phyloP scores from a whole-genome alignment of 495 filamentous ascomycete species.

The Penicillium salamii region DNA sequence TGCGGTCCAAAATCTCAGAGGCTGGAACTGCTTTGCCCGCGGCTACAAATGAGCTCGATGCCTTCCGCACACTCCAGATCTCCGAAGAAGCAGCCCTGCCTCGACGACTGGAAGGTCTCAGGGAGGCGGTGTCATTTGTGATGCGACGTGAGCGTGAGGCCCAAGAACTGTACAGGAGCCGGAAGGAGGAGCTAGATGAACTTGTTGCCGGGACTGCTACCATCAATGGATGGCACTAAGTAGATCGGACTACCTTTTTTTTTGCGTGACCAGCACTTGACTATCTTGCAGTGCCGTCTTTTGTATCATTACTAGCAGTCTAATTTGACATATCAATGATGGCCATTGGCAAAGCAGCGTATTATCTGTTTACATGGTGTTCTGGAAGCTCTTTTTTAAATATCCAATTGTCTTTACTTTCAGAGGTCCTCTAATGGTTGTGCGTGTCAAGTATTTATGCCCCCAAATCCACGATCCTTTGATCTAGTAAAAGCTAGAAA shows the following conservation, averaged over 20 bases:
- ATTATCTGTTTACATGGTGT: no score
- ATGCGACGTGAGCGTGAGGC: slow-evolving; percentile 82
- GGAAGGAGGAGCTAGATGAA: slow-evolving; percentile 74
- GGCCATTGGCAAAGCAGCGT: no score
- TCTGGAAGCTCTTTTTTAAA: no score
- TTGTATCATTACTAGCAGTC: slow-evolving; percentile 26
- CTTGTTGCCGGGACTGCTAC: slow-evolving; percentile 42
- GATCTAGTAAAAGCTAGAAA: no score
- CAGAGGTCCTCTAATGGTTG: no score
- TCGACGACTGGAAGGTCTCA: slow-evolving; percentile 68
- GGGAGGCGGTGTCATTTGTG: slow-evolving; percentile 80
- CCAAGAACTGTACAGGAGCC: slow-evolving; percentile 76
- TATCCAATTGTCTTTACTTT: no score
- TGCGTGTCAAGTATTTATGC: no score
- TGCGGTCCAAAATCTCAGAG: slow-evolving; percentile 78
- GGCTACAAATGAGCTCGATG: slow-evolving; percentile 66
- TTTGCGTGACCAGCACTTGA: slow-evolving; percentile 15
- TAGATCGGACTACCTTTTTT: no score
- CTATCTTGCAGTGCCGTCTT: slow-evolving; percentile 7
- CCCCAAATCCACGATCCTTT: no score
- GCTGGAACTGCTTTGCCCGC: slow-evolving; percentile 74
- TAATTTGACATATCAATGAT: slow-evolving; percentile 12
- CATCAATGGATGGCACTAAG: slow-evolving; percentile 47
- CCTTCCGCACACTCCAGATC: slow-evolving; percentile 72
- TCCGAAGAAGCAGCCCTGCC: slow-evolving; percentile 74